Base-by-base conservation (phyloP, 1,139 yeast genomes). In the Arxiozyma telluris region DNA sequence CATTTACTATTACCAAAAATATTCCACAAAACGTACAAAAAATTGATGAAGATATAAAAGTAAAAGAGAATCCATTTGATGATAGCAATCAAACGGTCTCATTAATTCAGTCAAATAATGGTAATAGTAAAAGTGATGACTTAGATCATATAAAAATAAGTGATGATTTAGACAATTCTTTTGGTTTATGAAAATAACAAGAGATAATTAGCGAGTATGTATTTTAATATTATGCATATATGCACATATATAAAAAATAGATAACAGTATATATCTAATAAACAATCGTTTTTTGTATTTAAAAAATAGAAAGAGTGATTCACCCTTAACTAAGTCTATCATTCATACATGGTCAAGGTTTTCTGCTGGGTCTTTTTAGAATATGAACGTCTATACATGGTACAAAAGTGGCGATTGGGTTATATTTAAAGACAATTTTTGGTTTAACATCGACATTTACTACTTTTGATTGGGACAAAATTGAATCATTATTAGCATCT, bases 311-410 rank as follows among this genome's bases (percentile, higher is more conserved):
- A 2, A 34, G 4, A 20, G 21, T 47, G 11, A 38, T 47, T 17
- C 38, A 47, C 4, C 11, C 4, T 42, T 23, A 12, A n/a, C 27
- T 42, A 43, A 20, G 21, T 21, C 8, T 21, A 2, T 38, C 8
- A 38, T 44, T 47, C 57, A 38, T 1, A 15, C 2, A 12, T 15
- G 12, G 2, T 34, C 39, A 34, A 34, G 9, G 39, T 8, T 57
- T 57, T 49, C 70, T 59, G 55, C 60, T 63, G 22, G 71, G 71
- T 42, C 71, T 58, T 45, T 60, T 60, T 25, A 67, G 54, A 11
- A 68, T 64, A 53, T 67, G 66, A 12, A 66, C 53, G 44, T 64
- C 66, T 9, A 68, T 55, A 43, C 67, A 62, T 4, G 61, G 61
- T 0, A 66, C 66, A 15, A 66, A 54, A 30, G 60, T 65, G 12